These are phyloP conservation scores for Kwoniella sp. DNA, from an alignment of 768 basidiomycete genomes.

Conservation along the genomic window DNA sequence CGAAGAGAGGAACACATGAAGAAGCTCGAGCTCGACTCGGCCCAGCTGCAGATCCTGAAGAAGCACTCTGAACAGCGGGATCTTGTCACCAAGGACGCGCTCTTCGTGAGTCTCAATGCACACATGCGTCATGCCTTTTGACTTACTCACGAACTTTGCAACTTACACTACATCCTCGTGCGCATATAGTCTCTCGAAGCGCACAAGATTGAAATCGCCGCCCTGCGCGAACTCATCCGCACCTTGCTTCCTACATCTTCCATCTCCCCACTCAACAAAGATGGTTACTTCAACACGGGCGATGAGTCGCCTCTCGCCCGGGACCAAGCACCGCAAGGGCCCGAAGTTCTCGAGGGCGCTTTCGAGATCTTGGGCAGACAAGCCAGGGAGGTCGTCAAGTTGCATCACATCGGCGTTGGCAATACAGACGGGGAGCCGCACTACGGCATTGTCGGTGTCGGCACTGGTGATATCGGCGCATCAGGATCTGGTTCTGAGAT, in stretches of 20 bases:
- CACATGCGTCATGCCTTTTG: too few species aligned
- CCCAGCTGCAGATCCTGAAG: slow-evolving; percentile 34
- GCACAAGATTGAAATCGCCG: slow-evolving; percentile 28
- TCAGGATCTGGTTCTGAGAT: not conserved
- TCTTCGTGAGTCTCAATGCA: slow-evolving; percentile 31
- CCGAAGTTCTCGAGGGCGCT: slow-evolving; percentile 13
- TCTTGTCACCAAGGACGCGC: slow-evolving; percentile 22
- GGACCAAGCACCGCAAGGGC: not conserved
- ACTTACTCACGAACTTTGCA: too few species aligned
- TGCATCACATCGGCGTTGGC: not conserved
- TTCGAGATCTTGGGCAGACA: slow-evolving; percentile 20
- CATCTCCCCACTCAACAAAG: slow-evolving; percentile 11
- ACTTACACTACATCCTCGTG: too few species aligned
- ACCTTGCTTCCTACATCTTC: slow-evolving; percentile 11
- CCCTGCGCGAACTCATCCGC: slow-evolving; percentile 18
- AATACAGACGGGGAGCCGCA: not conserved
- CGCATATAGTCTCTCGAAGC: slow-evolving; percentile 23
- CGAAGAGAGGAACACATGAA: slow-evolving; percentile 66
- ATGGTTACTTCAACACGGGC: slow-evolving; percentile 17
- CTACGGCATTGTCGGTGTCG: too few species aligned
- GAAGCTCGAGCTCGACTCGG: slow-evolving; percentile 39
- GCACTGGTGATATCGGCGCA: not conserved
- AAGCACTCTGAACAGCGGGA: slow-evolving; percentile 23
- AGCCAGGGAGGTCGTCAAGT: slow-evolving; percentile 23
- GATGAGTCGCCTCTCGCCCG: slow-evolving; percentile 4